Evolutionary conservation across 352 stramenopile genomes (phyloP).

Genomic region (Aphanomyces cochlioides): DNA sequence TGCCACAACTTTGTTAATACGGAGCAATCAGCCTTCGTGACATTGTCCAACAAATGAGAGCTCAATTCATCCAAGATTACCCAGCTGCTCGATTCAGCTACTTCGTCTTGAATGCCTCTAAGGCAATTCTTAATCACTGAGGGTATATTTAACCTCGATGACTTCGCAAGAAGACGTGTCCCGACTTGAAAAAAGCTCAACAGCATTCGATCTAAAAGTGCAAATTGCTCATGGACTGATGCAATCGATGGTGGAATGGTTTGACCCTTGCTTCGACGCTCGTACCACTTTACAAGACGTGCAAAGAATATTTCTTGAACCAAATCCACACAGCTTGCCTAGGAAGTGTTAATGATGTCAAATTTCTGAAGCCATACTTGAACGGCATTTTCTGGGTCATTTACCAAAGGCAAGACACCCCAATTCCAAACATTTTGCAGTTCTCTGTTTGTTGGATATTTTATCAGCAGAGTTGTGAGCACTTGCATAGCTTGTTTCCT

Average conservation of each 20-base stretch:
- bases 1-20: constrained; percentile 82
- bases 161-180: constrained; percentile 63
- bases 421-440: constrained; percentile 81
- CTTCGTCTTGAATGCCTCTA: constrained; percentile 55
- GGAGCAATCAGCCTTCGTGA: constrained; percentile 43
- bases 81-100: constrained; percentile 68
- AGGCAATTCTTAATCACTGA: constrained; percentile 59
- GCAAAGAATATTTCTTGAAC: constrained; percentile 9
- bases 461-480: constrained; percentile 68
- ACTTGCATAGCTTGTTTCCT: constrained; percentile 81
- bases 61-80: constrained; percentile 75
- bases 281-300: constrained; percentile 6
- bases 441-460: constrained; percentile 60
- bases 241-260: not conserved
- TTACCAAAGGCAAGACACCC: constrained; percentile 74
- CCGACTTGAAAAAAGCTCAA: constrained; percentile 69
- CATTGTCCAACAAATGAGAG: constrained; percentile 47
- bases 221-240: constrained; percentile 38
- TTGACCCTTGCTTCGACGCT: not conserved
- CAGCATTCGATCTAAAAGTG: constrained; percentile 74
- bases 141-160: constrained; percentile 50
- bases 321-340: constrained; percentile 21
- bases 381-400: constrained; percentile 72
- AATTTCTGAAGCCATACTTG: constrained; percentile 37
- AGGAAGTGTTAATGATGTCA: not conserved